Conservation (phyloP, 345 rosid species). For the Citrus cavaleriei region DNA sequence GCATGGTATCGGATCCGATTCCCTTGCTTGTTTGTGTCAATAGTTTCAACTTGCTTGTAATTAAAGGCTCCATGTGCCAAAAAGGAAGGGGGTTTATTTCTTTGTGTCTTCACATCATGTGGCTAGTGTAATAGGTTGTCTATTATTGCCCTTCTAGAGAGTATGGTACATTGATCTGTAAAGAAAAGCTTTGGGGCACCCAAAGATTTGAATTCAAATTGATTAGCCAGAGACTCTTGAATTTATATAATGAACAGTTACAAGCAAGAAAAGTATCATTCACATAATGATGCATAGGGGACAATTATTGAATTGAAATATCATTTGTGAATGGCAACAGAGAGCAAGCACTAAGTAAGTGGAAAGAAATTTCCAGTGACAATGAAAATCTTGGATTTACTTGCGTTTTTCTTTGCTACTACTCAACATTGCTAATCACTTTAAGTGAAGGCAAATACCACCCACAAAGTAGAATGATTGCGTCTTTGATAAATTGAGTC, state of each 20-base stretch:
- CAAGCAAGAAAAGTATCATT: not conserved
- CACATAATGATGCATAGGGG: not conserved
- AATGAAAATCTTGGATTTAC: not conserved
- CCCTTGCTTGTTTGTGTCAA: not conserved
- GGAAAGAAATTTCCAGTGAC: not conserved
- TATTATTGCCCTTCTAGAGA: not conserved
- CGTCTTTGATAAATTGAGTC: not conserved
- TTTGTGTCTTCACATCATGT: not conserved
- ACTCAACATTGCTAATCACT: not conserved
- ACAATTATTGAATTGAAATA: conserved; percentile 8
- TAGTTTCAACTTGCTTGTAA: not conserved
- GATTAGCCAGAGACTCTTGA: not conserved
- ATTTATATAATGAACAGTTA: not conserved
- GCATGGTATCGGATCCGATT: conserved; percentile 7
- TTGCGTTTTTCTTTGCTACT: not conserved
- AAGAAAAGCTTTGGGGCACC: not conserved
- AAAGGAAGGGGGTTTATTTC: not conserved
- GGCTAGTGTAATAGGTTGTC: not conserved
- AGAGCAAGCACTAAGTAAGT: not conserved
- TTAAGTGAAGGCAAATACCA: not conserved
- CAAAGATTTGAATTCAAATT: not conserved
- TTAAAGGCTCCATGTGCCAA: not conserved
- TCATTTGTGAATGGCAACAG: not conserved
- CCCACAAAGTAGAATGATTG: not conserved
- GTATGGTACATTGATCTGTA: not conserved